A percentile compares a stretch with the other conserved stretches of the same genome.
Evolutionary conservation across 1,284 basidiomycete species (phyloP).

Genomic region (Mycena sp.): DNA sequence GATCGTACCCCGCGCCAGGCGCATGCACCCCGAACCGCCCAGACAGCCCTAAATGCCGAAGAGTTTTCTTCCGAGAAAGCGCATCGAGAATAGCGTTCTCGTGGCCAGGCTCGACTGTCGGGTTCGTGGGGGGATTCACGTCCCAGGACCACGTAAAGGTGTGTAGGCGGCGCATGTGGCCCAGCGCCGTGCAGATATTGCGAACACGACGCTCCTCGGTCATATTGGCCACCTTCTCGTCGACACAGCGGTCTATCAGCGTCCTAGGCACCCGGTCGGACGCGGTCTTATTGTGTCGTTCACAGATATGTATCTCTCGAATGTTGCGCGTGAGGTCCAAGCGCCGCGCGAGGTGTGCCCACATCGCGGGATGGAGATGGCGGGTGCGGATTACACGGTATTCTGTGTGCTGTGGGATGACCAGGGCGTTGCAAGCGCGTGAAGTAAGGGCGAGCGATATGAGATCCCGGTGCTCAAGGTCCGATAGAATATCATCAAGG

Average conservation of each 20-base stretch:
- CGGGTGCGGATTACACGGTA: conserved; percentile 58
- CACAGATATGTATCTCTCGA: conserved; percentile 50
- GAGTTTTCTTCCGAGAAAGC: conserved; percentile 35
- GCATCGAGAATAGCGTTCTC: conserved; percentile 48
- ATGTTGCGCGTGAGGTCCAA: conserved; percentile 54
- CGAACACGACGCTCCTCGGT: conserved; percentile 43
- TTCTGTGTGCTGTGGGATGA: conserved; percentile 56
- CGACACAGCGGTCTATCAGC: conserved; percentile 40
- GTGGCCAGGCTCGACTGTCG: conserved; percentile 41
- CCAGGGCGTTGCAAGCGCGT: conserved; percentile 43
- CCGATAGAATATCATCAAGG: conserved; percentile 54
- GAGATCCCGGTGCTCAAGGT: conserved; percentile 53
- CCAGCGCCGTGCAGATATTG: conserved; percentile 50
- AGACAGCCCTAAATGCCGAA: conserved; percentile 46
- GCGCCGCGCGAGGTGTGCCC: conserved; percentile 57
- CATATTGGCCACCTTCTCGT: conserved; percentile 29
- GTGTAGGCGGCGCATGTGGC: conserved; percentile 50
- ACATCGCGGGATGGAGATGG: conserved; percentile 50
- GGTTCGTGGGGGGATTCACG: conserved; percentile 27
- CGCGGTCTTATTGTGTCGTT: conserved; percentile 43
- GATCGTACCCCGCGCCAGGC: conserved; percentile 36
- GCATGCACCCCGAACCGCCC: conserved; percentile 51
- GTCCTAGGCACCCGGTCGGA: conserved; percentile 48
- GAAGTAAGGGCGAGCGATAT: conserved; percentile 55
- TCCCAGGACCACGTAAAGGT: conserved; percentile 53